Percentiles rank a stretch among this genome's conserved stretches.
These are phyloP conservation scores for Zasmidium citrigriseum DNA, from an alignment of 2,329 filamentous ascomycete species.

Conservation along the genomic window DNA sequence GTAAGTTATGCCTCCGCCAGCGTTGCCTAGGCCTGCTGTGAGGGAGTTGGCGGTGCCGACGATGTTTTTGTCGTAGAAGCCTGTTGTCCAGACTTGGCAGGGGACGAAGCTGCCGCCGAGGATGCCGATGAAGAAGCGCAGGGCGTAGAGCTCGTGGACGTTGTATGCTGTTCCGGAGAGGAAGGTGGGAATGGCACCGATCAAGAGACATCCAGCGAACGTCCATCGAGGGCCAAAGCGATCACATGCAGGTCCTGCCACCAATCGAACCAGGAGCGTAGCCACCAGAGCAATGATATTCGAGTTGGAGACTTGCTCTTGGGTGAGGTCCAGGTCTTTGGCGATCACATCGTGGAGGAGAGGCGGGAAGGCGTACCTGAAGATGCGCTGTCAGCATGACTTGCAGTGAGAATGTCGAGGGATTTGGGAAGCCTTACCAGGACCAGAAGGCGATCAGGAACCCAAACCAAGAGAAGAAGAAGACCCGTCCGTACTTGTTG, in stretches of 20 bases:
- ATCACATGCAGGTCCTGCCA: constrained; percentile 84
- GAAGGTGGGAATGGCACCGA: constrained; percentile 78
- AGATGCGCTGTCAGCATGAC: constrained; percentile 7
- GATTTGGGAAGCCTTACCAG: constrained; percentile 50
- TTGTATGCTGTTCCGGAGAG: constrained; percentile 75
- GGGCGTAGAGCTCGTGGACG: constrained; percentile 66
- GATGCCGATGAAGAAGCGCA: constrained; percentile 80
- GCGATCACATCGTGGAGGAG: constrained; percentile 78
- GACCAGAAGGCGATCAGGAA: constrained; percentile 89
- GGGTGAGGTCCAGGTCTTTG: constrained; percentile 71
- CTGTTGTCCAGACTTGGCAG: constrained; percentile 90
- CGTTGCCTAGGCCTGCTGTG: constrained; percentile 81
- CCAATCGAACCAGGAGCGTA: constrained; percentile 72
- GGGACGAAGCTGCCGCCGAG: constrained; percentile 78
- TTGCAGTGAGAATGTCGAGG: neutral
- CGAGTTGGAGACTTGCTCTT: constrained; percentile 77
- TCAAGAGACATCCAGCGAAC: constrained; percentile 74
- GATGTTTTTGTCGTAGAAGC: constrained; percentile 90
- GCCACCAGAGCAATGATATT: constrained; percentile 81
- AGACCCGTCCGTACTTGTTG: constrained; percentile 80
- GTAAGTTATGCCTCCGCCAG: constrained; percentile 88
- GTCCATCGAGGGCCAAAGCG: constrained; percentile 77
- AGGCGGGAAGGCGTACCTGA: constrained; percentile 84
- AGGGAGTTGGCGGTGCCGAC: constrained; percentile 87
- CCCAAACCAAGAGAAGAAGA: constrained; percentile 85